Base-by-base conservation (phyloP, 805 yeast genomes). In the Monosporozyma yasuniensis region DNA sequence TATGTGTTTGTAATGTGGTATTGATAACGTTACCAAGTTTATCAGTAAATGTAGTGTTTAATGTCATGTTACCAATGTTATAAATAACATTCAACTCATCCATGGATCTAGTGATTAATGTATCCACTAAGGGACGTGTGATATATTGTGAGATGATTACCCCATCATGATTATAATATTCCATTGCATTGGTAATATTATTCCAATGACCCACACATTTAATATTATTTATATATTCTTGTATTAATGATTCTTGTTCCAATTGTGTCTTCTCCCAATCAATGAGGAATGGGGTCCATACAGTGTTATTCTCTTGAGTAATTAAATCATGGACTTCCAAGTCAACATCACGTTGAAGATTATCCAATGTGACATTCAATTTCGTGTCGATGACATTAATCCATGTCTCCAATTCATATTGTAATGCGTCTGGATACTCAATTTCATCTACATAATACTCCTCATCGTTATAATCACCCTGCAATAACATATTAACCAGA, bases 81-180 rank as follows among this genome's bases (percentile, higher is more conserved):
- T 39, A 39, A 14, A 11, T 43, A 10, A 30, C 42, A 4, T 28
- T 18, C 21, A 50, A 47, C 3, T 28, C 27, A 2, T 18, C 22
- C 9, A 12, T 5, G 4, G 27, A 21, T 39, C 42, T 39, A n/a
- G 9, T 27, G 18, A 44, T 21, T 3, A 34, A 30, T 3, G 39
- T 19, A 6, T 44, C 35, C 8, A 50, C 70, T 75, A 71, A 73
- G 52, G 76, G 73, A 58, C 82, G 69, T 0, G 78, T 60, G 23
- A 78, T 69, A 52, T 70, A 71, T 30, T 63, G 61, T 14, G 61
- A 59, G 30, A 71, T 14, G 6, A 5, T 16, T 64, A 63, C 25
- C 9, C 68, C 67, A 6, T 10, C 42, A 12, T 57, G 54, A 50
- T 68, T 69, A 42, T 69, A 56, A 47, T 63, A 68, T 22, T 61